Evolutionary conservation across 169 alveolate genomes (phyloP).

Genomic region (Miamiensis avidus): DNA sequence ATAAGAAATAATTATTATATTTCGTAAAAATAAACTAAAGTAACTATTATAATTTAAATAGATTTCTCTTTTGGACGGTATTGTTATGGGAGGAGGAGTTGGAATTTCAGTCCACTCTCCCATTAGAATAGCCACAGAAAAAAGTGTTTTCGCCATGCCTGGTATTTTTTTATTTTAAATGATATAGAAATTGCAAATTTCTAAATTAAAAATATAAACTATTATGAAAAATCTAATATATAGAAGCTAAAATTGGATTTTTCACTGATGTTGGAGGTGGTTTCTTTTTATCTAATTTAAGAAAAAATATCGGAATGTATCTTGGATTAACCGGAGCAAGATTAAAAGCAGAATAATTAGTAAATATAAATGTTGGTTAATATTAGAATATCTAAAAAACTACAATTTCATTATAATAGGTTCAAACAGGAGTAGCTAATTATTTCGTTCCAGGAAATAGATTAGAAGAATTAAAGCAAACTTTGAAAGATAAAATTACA

Average conservation of each 20-base stretch:
- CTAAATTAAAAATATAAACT: not conserved
- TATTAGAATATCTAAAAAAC: no score
- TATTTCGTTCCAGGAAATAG: constrained; percentile 64
- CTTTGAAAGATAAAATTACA: constrained; percentile 35
- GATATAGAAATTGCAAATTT: not conserved
- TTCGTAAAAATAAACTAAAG: no score
- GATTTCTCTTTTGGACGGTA: constrained; percentile 80
- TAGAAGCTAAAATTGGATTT: constrained; percentile 87
- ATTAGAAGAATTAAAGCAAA: constrained; percentile 35
- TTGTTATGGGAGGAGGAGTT: constrained; percentile 93
- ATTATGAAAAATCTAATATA: no score
- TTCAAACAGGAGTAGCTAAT: constrained; percentile 84
- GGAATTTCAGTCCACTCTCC: constrained; percentile 88
- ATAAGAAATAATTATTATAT: no score
- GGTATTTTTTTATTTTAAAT: not conserved
- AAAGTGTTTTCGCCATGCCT: constrained; percentile 90
- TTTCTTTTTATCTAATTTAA: constrained; percentile 79
- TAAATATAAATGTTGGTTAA: no score
- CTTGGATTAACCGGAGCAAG: constrained; percentile 86
- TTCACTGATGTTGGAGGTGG: constrained; percentile 91
- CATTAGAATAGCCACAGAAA: constrained; percentile 85
- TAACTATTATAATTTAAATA: no score
- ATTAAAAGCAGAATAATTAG: constrained; percentile 75
- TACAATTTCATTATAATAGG: no score
- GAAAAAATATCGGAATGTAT: constrained; percentile 74